Conservation (phyloP, 106 monocot species). For the Phalaenopsis aphrodite region DNA sequence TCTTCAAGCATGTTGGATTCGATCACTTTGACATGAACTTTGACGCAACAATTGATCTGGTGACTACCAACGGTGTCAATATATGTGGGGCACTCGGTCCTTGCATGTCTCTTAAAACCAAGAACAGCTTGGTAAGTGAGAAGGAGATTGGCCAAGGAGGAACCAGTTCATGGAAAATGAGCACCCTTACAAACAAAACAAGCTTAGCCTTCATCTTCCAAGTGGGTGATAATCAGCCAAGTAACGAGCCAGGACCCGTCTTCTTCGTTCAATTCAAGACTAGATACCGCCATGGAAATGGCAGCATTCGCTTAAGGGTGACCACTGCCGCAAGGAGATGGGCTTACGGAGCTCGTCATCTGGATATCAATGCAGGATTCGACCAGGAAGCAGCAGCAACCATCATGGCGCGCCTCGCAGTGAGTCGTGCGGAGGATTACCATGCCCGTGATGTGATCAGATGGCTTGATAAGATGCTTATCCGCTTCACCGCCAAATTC, state of each 20-base stretch:
- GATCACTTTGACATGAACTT: slow-evolving; percentile 62
- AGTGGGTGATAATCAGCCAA: slow-evolving; percentile 24
- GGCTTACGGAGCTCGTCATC: slow-evolving; percentile 27
- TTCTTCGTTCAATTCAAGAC: slow-evolving; percentile 91
- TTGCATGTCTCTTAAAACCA: slow-evolving; percentile 56
- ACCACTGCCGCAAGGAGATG: slow-evolving; percentile 89
- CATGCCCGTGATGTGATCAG: slow-evolving; percentile 72
- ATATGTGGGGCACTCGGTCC: slow-evolving; percentile 89
- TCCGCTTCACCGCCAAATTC: slow-evolving; percentile 80
- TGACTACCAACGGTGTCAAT: slow-evolving; percentile 74
- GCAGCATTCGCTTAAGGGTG: slow-evolving; percentile 62
- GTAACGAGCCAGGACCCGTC: slow-evolving; percentile 46
- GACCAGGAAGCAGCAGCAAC: slow-evolving; percentile 94
- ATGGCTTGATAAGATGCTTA: slow-evolving; percentile 91
- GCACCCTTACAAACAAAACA: slow-evolving; percentile 55
- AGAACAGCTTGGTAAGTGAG: slow-evolving; percentile 51
- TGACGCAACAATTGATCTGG: slow-evolving; percentile 67
- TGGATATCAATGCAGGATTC: slow-evolving; percentile 68
- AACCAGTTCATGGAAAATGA: slow-evolving; percentile 61
- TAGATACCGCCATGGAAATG: slow-evolving; percentile 56
- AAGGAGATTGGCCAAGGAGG: slow-evolving; percentile 76
- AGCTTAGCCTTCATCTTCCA: slow-evolving; percentile 75
- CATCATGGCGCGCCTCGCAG: slow-evolving; percentile 78
- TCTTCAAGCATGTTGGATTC: slow-evolving; percentile 47
- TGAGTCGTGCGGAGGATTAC: slow-evolving; percentile 55